Conservation (phyloP, 2,329 filamentous ascomycete species). For the Venturia pyrina region DNA sequence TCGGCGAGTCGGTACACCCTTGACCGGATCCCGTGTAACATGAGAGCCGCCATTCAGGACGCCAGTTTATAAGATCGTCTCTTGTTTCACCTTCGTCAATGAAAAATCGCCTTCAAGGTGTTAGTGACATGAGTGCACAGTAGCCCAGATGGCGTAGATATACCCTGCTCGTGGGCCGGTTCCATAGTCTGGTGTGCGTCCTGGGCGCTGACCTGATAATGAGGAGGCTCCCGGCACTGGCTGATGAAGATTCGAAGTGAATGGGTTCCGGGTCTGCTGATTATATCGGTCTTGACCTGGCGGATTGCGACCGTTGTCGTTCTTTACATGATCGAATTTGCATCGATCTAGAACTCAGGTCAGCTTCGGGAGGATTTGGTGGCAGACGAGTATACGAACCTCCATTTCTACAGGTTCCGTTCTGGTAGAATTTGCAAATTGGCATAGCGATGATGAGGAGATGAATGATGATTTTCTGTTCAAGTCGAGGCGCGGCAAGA, state of each 20-base stretch:
- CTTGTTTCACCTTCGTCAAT: slow-evolving; percentile 24
- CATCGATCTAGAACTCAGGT: slow-evolving; percentile 40
- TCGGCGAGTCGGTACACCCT: slow-evolving; percentile 57
- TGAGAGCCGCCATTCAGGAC: slow-evolving; percentile 77
- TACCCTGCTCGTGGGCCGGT: slow-evolving; percentile 1
- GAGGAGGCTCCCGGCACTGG: neutral
- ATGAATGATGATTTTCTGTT: neutral
- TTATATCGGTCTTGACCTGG: neutral
- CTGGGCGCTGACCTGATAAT: neutral
- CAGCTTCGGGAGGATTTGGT: slow-evolving; percentile 11
- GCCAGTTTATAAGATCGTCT: slow-evolving; percentile 56
- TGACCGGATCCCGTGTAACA: slow-evolving; percentile 57
- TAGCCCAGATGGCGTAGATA: neutral
- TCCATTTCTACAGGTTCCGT: slow-evolving; percentile 57
- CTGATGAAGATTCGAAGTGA: neutral
- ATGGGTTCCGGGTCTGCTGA: neutral
- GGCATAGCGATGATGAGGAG: slow-evolving; percentile 22
- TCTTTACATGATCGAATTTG: slow-evolving; percentile 47
- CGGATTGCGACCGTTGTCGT: neutral
- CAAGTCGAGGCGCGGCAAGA: too few relatives aligned
- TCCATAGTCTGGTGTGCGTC: neutral
- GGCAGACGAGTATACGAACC: slow-evolving; percentile 32
- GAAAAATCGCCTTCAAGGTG: slow-evolving; percentile 16
- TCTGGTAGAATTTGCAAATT: slow-evolving; percentile 55
- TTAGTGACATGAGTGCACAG: neutral